Base-by-base conservation (phyloP, 495 filamentous ascomycete genomes). In the Aspergillus carlsbadensis region DNA sequence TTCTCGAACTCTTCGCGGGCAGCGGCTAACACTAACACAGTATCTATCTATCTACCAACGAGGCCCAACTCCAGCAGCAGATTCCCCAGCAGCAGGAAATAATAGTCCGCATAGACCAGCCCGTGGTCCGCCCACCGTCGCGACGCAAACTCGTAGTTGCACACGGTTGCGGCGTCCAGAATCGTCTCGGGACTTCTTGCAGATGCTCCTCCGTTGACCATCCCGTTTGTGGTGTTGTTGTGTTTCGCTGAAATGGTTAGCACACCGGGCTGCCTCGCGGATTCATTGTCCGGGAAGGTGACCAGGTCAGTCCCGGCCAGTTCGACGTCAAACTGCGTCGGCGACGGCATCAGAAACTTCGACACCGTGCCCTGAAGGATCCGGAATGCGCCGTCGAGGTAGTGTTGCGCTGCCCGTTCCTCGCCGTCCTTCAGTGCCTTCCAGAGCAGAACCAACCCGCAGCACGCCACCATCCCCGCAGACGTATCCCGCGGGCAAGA, bases 91-190 rank as follows among this genome's bases (percentile, higher is more conserved):
- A 73, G 63, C 24, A 80, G 48, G 31, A 80, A 70, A 56, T 77
- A 80, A 63, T 78, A 80, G 53, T 78, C 76, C 0, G 71, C 77
- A 63, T 80, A 80, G 5, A 78, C 77, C 8, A 80, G 56, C 15
- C 75, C 77, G 50, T 73, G 72, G 47, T 76, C 65, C n/a, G 71
- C 64, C 52, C 73, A 72, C 1, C 57, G 26, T 13, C 70, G 64
- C 4, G 64, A 60, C 15, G 65, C 62, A n/a, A 61, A 60, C 17
- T 71, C 65, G 39, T 78, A 74, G 34, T 78, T 75, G 52, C 77
- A 71, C 14, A 71, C 68, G 0, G 76, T 78, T 1, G 72, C 74
- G 10, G 70, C 58, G 5, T 41, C 35, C n/a, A 70, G 26, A 8
- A 70, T 67, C 1, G 60, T 58, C 24, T 69, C 66, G 6, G 54